Conservation (phyloP, 1,284 basidiomycete species). For the Kwoniella shivajii region DNA sequence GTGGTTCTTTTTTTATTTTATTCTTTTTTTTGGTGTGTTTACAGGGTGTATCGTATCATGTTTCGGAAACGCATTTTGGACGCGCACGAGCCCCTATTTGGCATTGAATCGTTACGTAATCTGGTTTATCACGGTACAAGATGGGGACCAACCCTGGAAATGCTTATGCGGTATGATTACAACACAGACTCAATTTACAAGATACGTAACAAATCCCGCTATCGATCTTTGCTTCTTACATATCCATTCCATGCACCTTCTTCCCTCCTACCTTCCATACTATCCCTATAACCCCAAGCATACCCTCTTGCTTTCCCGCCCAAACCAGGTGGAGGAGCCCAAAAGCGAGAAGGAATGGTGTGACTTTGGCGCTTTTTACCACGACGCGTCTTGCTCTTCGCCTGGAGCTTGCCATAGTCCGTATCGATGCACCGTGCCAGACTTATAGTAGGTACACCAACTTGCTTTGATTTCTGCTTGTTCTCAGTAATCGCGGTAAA, state of each 20-base stretch:
- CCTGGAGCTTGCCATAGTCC: neutral
- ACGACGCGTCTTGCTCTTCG: neutral
- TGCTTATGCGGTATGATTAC: neutral
- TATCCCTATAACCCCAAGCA: conserved; percentile 27
- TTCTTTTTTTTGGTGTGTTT: conserved; percentile 1
- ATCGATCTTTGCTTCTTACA: conserved; percentile 15
- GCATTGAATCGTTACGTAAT: neutral
- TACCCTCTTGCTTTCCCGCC: conserved; percentile 26
- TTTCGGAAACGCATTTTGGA: neutral
- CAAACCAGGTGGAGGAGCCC: conserved; percentile 20
- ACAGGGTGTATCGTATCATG: neutral
- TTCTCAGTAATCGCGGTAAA: no score
- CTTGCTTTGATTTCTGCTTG: no score
- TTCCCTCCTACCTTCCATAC: conserved; percentile 22
- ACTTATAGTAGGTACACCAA: neutral
- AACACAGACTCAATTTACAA: neutral
- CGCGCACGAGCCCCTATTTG: neutral
- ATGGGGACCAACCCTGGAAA: neutral
- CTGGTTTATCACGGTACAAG: neutral
- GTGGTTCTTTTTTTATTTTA: neutral
- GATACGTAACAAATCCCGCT: neutral
- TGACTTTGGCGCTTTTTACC: neutral
- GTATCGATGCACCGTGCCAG: neutral
- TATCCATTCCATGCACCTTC: conserved; percentile 16
- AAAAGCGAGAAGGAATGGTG: conserved; percentile 17